Percentiles rank a stretch among this genome's conserved stretches.
These are phyloP conservation scores for Meira miltonrushii DNA, from an alignment of 1,284 basidiomycete genomes.

Conservation along the genomic window DNA sequence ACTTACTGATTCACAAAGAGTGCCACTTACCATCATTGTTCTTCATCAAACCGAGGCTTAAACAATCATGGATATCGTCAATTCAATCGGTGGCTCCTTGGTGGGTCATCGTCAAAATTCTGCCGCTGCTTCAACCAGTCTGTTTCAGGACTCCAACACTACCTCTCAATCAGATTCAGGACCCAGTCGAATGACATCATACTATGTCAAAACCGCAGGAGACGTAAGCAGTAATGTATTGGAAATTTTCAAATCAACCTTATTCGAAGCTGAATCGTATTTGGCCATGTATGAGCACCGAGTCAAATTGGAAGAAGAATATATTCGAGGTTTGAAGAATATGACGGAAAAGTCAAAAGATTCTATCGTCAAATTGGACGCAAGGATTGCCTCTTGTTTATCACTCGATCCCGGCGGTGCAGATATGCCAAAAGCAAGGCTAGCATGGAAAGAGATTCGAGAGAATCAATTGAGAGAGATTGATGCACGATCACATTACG, in stretches of 20 bases:
- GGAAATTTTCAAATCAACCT: slow-evolving; percentile 33
- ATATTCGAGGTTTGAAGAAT: slow-evolving; percentile 25
- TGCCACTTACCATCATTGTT: no score
- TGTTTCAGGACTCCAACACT: background rate
- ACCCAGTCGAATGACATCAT: background rate
- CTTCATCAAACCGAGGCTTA: background rate
- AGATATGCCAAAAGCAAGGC: slow-evolving; percentile 22
- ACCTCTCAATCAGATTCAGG: background rate
- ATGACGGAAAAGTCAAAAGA: slow-evolving; percentile 41
- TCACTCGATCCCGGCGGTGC: slow-evolving; percentile 2
- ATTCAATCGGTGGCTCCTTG: background rate
- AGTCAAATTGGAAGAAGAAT: slow-evolving; percentile 46
- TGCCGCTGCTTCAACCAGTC: background rate
- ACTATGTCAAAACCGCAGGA: background rate
- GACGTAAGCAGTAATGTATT: slow-evolving; percentile 31
- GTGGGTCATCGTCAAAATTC: background rate
- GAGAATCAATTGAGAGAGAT: slow-evolving; percentile 36
- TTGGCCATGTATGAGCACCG: slow-evolving; percentile 36
- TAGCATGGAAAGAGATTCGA: slow-evolving; percentile 35
- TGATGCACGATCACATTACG: slow-evolving; percentile 33
- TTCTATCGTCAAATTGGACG: slow-evolving; percentile 37
- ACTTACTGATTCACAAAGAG: no score
- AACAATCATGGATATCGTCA: background rate
- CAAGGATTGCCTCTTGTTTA: slow-evolving; percentile 3
- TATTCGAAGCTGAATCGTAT: slow-evolving; percentile 43